Evolutionary conservation across 805 yeast species (phyloP).

Genomic region (Jamesozyma spencerorum): DNA sequence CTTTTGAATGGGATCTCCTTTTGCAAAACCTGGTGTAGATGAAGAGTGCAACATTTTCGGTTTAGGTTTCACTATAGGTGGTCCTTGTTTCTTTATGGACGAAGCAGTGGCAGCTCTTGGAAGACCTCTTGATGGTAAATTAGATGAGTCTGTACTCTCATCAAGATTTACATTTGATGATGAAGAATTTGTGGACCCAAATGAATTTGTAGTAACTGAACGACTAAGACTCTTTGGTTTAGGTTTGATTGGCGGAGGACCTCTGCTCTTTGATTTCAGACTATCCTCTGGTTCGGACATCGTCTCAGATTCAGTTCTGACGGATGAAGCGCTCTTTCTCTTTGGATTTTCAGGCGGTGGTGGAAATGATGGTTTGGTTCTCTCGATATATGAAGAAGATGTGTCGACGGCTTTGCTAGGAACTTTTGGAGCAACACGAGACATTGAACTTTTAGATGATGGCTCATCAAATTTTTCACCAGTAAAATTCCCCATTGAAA

Average conservation of each 20-base stretch:
- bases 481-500: no score
- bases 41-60: conserved; percentile 12
- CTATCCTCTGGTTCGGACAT: no score
- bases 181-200: no score
- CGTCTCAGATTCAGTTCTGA: no score
- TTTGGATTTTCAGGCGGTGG: conserved; percentile 20
- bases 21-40: neutral
- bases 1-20: neutral
- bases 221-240: conserved; percentile 1
- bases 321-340: neutral
- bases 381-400: no score
- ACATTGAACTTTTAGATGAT: no score
- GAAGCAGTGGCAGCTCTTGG: neutral
- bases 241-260: conserved; percentile 3
- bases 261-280: neutral
- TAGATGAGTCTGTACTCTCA: neutral
- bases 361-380: conserved; percentile 11
- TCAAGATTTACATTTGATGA: neutral
- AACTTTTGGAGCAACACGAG: no score
- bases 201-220: neutral
- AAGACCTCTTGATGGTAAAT: neutral
- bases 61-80: conserved; percentile 26
- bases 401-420: no score
- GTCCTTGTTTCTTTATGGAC: conserved; percentile 3
- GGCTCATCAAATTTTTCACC: no score